Conservation (phyloP, 805 yeast species). For the Yarrowia keelungensis region DNA sequence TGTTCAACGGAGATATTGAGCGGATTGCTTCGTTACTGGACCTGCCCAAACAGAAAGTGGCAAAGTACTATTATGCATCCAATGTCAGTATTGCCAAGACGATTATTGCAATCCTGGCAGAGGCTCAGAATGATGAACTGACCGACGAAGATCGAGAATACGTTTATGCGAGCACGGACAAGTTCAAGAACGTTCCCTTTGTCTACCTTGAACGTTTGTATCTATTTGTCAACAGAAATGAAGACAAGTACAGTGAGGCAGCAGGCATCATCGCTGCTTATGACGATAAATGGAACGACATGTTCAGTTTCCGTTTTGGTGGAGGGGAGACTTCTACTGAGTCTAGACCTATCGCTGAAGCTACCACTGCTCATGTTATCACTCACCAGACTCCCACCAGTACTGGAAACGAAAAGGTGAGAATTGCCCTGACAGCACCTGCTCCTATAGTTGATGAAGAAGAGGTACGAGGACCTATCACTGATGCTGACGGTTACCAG, state of each 20-base stretch:
- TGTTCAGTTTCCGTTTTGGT: slow-evolving; percentile 21
- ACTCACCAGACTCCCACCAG: slow-evolving; percentile 3
- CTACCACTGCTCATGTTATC: not conserved
- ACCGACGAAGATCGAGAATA: slow-evolving; percentile 14
- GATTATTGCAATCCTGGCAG: slow-evolving; percentile 7
- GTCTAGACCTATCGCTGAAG: not conserved
- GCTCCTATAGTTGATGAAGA: slow-evolving; percentile 9
- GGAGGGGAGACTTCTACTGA: not conserved
- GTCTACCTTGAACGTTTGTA: slow-evolving; percentile 14
- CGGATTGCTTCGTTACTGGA: not conserved
- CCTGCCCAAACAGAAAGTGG: slow-evolving; percentile 16
- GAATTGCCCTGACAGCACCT: slow-evolving; percentile 17
- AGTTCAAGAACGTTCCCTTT: slow-evolving; percentile 16
- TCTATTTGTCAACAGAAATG: slow-evolving; percentile 19
- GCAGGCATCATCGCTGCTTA: slow-evolving; percentile 14
- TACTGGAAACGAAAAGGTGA: slow-evolving; percentile 17
- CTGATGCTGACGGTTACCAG: slow-evolving; percentile 17
- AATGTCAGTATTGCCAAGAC: slow-evolving; percentile 27
- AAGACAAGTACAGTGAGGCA: not conserved
- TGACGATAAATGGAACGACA: slow-evolving; percentile 24
- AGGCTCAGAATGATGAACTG: slow-evolving; percentile 2
- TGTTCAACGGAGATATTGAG: slow-evolving; percentile 22
- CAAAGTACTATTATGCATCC: slow-evolving; percentile 33
- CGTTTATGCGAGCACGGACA: slow-evolving; percentile 6
- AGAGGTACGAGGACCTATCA: slow-evolving; percentile 10